phyloP scores from a whole-genome alignment of 2,329 filamentous ascomycete genomes.

The Stagonosporopsis rhizophila region DNA sequence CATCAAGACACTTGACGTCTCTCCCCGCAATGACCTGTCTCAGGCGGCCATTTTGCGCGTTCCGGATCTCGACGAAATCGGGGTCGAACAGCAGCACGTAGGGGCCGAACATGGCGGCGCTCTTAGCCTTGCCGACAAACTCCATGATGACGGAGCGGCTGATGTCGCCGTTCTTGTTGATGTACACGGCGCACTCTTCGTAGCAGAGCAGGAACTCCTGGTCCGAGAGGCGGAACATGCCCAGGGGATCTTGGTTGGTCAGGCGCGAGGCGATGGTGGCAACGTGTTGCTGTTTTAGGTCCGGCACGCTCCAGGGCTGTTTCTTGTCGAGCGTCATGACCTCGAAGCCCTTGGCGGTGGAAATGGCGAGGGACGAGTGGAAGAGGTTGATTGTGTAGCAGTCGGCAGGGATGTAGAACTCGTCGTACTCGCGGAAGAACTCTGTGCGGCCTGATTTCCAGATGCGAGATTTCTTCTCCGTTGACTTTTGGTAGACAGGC shows the following conservation, averaged over 20 bases:
- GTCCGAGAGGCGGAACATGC: slow-evolving; percentile 92
- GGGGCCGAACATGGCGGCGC: slow-evolving; percentile 86
- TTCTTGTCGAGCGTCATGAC: slow-evolving; percentile 98
- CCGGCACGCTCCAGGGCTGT: slow-evolving; percentile 90
- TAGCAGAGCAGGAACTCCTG: slow-evolving; percentile 87
- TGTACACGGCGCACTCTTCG: slow-evolving; percentile 94
- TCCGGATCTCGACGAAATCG: slow-evolving; percentile 96
- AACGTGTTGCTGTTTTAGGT: slow-evolving; percentile 78
- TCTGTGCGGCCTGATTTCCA: slow-evolving; percentile 80
- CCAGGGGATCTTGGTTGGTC: slow-evolving; percentile 81
- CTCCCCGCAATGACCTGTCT: slow-evolving; percentile 92
- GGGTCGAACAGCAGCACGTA: slow-evolving; percentile 94
- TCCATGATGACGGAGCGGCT: slow-evolving; percentile 96
- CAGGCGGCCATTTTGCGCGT: slow-evolving; percentile 92
- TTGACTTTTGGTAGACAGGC: slow-evolving; percentile 91
- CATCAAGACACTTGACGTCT: slow-evolving; percentile 89
- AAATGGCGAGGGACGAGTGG: slow-evolving; percentile 90
- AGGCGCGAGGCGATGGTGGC: slow-evolving; percentile 86
- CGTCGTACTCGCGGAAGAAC: slow-evolving; percentile 97
- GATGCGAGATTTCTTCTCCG: slow-evolving; percentile 78
- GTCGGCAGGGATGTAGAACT: slow-evolving; percentile 97
- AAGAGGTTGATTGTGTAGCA: slow-evolving; percentile 96
- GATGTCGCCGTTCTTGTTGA: slow-evolving; percentile 97
- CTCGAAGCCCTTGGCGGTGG: slow-evolving; percentile 91
- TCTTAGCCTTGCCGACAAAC: slow-evolving; percentile 91